Evolutionary conservation across 1,284 basidiomycete genomes (phyloP), one percentile per base, ranked within the genome.

Genomic region (Phenoliferia sp.): DNA sequence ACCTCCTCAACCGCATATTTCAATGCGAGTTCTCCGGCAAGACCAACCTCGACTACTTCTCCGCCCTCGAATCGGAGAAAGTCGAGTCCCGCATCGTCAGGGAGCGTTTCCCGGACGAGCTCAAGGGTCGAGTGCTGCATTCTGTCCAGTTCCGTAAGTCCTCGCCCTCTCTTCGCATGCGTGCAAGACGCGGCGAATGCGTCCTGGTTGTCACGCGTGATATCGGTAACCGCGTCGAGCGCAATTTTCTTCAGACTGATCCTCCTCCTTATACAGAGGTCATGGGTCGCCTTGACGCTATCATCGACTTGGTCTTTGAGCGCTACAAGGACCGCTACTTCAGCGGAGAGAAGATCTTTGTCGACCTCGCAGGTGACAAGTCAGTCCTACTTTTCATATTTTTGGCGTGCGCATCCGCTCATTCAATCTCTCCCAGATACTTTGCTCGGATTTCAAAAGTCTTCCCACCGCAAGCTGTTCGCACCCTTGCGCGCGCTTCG

Each of bases 281-380:
- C 73, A 90, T 96, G 79, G 94, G 94, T 54, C 89, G 95, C 70
- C 83, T 99, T 66, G 95, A 98, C 80, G 89, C 91, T 75, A 84
- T 99, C 22, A 92, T 95, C 5, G 95, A 99, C 79, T 88, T 88
- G 61, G 90, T 97, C 50, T 96, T 88, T 77, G 95, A 98, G 73
- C 88, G 95, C 55, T 97, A 94, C 84, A 92, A 93, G 75, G 89
- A 97, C 81, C 86, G 95, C 44, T 99, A 94, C 81, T 99, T 93
- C 78, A 83, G 85, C 59, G 88, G 87, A 71, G 95, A 99, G 81
- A 88, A 68, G 54, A 68, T 73, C 62, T 76, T 77, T 39, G 75
- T 81, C 31, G 79, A 80, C 59, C 62, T 77, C 26, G 69, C 54
- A 26, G 69, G 77, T 29, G 78, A 77, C 68, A 77, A 75, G 76